phyloP scores from a whole-genome alignment of 2,329 filamentous ascomycete species.

The Fusarium metavorans region DNA sequence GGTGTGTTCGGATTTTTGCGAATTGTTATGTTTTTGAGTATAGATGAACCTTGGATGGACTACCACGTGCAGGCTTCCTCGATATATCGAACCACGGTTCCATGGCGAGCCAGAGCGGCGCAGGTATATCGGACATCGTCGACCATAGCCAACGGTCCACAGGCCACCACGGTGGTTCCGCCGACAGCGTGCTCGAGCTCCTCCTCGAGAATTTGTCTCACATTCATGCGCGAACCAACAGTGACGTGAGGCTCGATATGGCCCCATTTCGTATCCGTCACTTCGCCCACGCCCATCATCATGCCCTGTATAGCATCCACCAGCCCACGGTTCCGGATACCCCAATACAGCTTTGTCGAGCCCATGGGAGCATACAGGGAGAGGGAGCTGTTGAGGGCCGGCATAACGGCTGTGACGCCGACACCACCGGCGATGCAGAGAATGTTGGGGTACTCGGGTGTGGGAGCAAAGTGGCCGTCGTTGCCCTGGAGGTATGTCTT shows the following conservation, averaged over 20 bases:
- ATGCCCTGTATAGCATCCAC: slow-evolving; percentile 44
- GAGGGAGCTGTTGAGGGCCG: slow-evolving; percentile 38
- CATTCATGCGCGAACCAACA: slow-evolving; percentile 45
- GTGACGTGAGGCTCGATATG: slow-evolving; percentile 45
- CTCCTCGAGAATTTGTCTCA: slow-evolving; percentile 40
- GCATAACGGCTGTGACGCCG: slow-evolving; percentile 47
- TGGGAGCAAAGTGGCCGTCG: slow-evolving; percentile 33
- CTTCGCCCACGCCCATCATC: slow-evolving; percentile 22
- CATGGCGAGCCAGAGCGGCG: slow-evolving; percentile 42
- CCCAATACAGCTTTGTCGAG: slow-evolving; percentile 47
- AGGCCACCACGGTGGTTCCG: slow-evolving; percentile 47
- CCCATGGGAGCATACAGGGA: slow-evolving; percentile 38
- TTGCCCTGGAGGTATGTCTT: slow-evolving; percentile 32
- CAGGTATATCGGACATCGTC: slow-evolving; percentile 46
- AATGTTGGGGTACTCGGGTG: slow-evolving; percentile 40
- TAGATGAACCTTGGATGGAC: not conserved
- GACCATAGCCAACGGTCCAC: slow-evolving; percentile 46
- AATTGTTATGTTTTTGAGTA: not conserved
- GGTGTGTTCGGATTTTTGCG: not conserved
- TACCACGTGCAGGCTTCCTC: slow-evolving; percentile 41
- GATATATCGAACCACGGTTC: slow-evolving; percentile 37
- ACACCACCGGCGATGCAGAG: slow-evolving; percentile 49
- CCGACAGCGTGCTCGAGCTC: slow-evolving; percentile 36
- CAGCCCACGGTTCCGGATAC: slow-evolving; percentile 39
- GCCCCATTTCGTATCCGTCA: slow-evolving; percentile 35